Conservation (phyloP, 441 rosid genomes). For the Bocquillonia castaneifolia region DNA sequence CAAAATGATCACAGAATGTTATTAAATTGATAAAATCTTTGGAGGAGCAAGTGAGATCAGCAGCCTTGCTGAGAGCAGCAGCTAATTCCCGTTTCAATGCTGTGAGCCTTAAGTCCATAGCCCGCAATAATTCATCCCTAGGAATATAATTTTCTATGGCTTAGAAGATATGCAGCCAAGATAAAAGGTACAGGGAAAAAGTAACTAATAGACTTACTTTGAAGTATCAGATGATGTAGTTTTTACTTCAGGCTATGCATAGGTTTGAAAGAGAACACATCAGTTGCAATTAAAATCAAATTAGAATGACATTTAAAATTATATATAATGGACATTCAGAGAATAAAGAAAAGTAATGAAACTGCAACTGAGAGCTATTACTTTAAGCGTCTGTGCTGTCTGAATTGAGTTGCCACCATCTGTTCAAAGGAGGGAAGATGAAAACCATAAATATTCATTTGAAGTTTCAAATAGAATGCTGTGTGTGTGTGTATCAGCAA, state of each 20-base stretch:
- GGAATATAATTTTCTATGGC: constrained; percentile 18
- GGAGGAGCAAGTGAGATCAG: constrained; percentile 33
- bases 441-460: background rate
- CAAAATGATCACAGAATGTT: constrained; percentile 46
- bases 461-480: no score
- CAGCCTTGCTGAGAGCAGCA: constrained; percentile 39
- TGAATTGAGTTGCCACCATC: constrained; percentile 27
- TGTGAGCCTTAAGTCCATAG: constrained; percentile 54
- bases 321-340: constrained; percentile 4
- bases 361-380: constrained; percentile 20
- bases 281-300: constrained; percentile 8
- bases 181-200: constrained; percentile 11
- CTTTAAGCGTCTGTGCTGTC: constrained; percentile 22
- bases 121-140: constrained; percentile 59
- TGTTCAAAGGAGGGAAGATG: constrained; percentile 16
- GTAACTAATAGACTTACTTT: constrained; percentile 38
- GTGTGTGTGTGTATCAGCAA: no score
- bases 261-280: constrained; percentile 22
- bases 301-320: background rate
- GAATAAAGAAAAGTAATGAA: background rate
- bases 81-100: constrained; percentile 51
- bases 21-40: constrained; percentile 37
- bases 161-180: constrained; percentile 20
- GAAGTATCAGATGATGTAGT: constrained; percentile 44
- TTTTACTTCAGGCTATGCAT: constrained; percentile 35